These are phyloP conservation scores for Nothomitra cinnamomea DNA, from an alignment of 2,329 filamentous ascomycete genomes.

Conservation along the genomic window DNA sequence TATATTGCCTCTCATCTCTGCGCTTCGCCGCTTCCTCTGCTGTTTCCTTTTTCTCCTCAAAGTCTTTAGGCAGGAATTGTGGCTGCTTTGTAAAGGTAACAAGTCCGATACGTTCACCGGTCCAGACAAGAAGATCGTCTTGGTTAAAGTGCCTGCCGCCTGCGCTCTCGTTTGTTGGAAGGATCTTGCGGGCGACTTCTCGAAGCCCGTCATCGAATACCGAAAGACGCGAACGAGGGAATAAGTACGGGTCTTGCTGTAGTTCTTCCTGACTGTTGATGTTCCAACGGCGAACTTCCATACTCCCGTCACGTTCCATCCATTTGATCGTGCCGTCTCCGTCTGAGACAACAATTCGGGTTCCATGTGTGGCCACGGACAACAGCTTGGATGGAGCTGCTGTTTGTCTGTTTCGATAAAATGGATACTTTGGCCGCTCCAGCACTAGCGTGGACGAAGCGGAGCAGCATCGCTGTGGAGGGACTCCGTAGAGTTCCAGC, in stretches of 20 bases:
- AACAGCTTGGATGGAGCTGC: conserved; percentile 67
- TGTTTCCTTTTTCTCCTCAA: conserved; percentile 28
- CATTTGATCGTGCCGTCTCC: conserved; percentile 73
- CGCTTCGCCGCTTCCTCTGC: conserved; percentile 27
- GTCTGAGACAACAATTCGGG: conserved; percentile 67
- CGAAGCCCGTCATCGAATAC: not conserved
- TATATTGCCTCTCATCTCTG: conserved; percentile 40
- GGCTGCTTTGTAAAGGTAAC: conserved; percentile 41
- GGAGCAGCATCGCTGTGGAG: conserved; percentile 11
- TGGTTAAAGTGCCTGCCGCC: conserved; percentile 16
- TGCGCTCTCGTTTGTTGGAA: not conserved
- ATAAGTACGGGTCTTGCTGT: conserved; percentile 4
- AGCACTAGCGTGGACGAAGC: conserved; percentile 20
- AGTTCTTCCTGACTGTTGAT: conserved; percentile 24
- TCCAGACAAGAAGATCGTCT: conserved; percentile 72
- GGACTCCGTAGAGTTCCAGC: conserved; percentile 65
- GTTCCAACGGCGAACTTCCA: conserved; percentile 37
- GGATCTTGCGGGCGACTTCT: conserved; percentile 1
- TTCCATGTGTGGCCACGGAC: conserved; percentile 66
- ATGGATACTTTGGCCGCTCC: not conserved
- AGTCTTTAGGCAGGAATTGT: conserved; percentile 28
- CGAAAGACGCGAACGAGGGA: not conserved
- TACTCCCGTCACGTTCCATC: conserved; percentile 67
- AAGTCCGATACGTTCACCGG: conserved; percentile 66
- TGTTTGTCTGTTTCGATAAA: conserved; percentile 65